These are phyloP conservation scores for Pestalotiopsis sp. DNA, from an alignment of 2,329 filamentous ascomycete species.

Conservation along the genomic window DNA sequence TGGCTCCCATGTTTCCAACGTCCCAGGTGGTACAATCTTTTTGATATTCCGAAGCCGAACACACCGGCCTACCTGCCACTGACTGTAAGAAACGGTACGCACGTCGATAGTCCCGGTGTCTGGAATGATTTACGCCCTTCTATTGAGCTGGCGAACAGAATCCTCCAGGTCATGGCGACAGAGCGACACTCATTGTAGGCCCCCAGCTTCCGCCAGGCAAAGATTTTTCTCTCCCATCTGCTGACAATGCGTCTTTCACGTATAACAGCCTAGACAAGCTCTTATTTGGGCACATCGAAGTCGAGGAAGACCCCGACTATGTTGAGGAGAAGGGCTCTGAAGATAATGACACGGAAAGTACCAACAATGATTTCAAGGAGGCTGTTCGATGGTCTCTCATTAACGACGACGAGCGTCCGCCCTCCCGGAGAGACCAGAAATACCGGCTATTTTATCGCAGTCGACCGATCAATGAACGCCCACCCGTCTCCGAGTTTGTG, in stretches of 20 bases:
- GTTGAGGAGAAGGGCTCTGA: too few species aligned
- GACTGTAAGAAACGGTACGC: background rate
- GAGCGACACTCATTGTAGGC: background rate
- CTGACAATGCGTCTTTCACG: background rate
- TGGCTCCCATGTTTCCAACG: background rate
- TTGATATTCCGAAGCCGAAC: background rate
- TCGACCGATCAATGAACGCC: too few species aligned
- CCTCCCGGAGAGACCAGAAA: too few species aligned
- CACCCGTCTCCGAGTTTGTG: too few species aligned
- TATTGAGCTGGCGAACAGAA: conserved; percentile 4
- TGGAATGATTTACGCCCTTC: background rate
- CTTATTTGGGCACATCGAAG: background rate
- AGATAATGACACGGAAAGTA: too few species aligned
- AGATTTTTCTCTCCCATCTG: background rate
- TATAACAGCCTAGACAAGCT: background rate
- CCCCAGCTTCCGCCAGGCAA: background rate
- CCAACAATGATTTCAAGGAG: too few species aligned
- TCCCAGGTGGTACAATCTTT: background rate
- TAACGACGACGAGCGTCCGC: too few species aligned
- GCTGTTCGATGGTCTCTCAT: too few species aligned
- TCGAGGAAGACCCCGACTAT: background rate
- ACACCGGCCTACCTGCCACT: background rate
- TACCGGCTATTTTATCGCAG: too few species aligned
- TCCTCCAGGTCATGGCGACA: background rate
- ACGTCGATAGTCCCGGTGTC: background rate